phyloP scores from a whole-genome alignment of 2,329 filamentous ascomycete genomes.

The Exophiala spinifera region DNA sequence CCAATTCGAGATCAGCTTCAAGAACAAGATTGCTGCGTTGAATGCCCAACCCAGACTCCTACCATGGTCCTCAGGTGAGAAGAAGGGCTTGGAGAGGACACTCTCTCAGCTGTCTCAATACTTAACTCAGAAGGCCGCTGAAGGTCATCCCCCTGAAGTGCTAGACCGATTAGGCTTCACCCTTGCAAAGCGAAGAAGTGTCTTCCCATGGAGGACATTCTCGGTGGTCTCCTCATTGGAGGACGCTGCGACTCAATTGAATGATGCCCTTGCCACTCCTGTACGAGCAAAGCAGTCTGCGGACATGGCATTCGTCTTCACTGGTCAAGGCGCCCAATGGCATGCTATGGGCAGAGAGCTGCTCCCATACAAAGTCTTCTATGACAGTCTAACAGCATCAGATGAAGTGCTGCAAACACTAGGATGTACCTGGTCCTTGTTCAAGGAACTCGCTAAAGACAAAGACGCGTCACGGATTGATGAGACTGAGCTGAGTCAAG shows the following conservation, averaged over 20 bases:
- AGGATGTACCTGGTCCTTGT: conserved; percentile 26
- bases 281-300: neutral
- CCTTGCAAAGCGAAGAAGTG: conserved; percentile 6
- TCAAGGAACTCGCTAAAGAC: conserved; percentile 12
- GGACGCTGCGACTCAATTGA: conserved; percentile 1
- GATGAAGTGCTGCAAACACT: conserved; percentile 14
- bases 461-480: conserved; percentile 10
- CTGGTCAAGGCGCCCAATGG: conserved; percentile 29
- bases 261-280: neutral
- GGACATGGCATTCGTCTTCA: conserved; percentile 18
- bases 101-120: neutral
- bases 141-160: neutral
- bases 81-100: conserved; percentile 1
- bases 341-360: conserved; percentile 22
- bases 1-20: neutral
- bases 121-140: neutral
- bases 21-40: neutral
- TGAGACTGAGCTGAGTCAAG: conserved; percentile 18
- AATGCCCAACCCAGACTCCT: neutral
- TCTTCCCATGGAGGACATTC: conserved; percentile 11
- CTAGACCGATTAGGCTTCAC: conserved; percentile 4
- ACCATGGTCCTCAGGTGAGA: conserved; percentile 3
- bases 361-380: conserved; percentile 16
- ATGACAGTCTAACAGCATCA: conserved; percentile 8
- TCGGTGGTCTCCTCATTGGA: conserved; percentile 1